Evolutionary conservation across 345 rosid genomes (phyloP).

Genomic region (Psidium guajava): DNA sequence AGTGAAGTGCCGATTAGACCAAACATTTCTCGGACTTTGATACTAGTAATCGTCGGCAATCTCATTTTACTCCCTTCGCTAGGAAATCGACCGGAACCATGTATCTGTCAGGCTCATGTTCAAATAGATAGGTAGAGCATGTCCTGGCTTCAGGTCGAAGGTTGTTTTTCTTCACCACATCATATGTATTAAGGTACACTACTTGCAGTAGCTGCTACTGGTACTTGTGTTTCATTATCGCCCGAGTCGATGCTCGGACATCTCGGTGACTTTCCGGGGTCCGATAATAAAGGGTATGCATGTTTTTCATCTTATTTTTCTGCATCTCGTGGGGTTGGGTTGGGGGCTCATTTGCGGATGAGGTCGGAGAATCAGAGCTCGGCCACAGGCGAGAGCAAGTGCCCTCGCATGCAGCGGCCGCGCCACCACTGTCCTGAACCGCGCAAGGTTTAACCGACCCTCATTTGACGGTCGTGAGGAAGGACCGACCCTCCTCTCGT

Average conservation of each 20-base stretch:
- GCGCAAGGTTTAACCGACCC: no score
- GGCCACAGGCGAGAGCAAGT: neutral
- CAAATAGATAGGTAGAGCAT: neutral
- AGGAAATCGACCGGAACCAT: neutral
- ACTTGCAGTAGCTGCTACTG: neutral
- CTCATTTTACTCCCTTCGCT: neutral
- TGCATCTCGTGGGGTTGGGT: neutral
- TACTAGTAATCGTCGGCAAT: neutral
- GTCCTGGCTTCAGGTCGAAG: neutral
- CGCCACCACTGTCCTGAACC: neutral
- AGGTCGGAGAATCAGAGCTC: neutral
- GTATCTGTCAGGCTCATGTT: neutral
- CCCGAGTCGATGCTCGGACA: neutral
- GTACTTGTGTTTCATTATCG: neutral
- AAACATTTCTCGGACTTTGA: neutral
- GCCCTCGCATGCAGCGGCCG: rapidly evolving
- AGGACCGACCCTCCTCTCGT: neutral
- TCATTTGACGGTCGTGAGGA: no score
- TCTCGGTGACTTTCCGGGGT: neutral
- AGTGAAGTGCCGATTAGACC: neutral
- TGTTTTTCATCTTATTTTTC: neutral
- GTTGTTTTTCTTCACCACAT: neutral
- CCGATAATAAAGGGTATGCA: neutral
- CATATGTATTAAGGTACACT: neutral
- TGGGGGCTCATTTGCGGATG: neutral